These are phyloP conservation scores for Rhodotorula sp. DNA, from an alignment of 1,284 basidiomycete genomes.

Conservation along the genomic window DNA sequence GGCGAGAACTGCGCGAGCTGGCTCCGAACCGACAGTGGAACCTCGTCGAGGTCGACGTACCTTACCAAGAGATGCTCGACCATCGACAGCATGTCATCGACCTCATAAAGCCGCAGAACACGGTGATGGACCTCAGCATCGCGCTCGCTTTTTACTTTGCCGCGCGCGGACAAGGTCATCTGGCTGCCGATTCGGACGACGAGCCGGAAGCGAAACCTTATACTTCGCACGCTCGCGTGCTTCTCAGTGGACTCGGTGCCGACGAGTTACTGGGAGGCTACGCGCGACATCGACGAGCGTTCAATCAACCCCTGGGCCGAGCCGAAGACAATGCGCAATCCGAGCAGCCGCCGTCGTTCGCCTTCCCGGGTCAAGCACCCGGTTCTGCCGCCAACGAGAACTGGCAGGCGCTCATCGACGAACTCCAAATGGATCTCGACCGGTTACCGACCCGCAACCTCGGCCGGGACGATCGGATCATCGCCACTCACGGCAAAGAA, in stretches of 20 bases:
- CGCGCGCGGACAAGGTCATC: slow-evolving; percentile 68
- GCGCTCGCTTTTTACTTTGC: slow-evolving; percentile 92
- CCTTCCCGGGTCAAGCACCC: background rate
- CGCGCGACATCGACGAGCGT: slow-evolving; percentile 80
- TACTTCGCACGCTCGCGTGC: slow-evolving; percentile 71
- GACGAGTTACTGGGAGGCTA: slow-evolving; percentile 96
- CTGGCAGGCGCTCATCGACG: slow-evolving; percentile 78
- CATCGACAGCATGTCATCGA: slow-evolving; percentile 57
- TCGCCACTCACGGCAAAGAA: slow-evolving; percentile 85
- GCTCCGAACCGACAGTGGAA: slow-evolving; percentile 80
- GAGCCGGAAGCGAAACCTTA: slow-evolving; percentile 55
- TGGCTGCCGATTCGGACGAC: slow-evolving; percentile 43
- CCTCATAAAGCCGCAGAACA: slow-evolving; percentile 61
- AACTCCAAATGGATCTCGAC: slow-evolving; percentile 91
- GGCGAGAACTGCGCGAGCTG: slow-evolving; percentile 69
- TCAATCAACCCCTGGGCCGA: slow-evolving; percentile 42
- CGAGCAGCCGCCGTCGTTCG: background rate
- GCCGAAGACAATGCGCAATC: background rate
- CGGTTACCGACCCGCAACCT: slow-evolving; percentile 83
- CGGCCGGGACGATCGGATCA: slow-evolving; percentile 87
- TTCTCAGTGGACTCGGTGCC: slow-evolving; percentile 89
- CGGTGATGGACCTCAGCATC: slow-evolving; percentile 89
- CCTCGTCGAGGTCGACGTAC: slow-evolving; percentile 84
- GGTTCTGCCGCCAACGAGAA: background rate
- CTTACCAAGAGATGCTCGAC: slow-evolving; percentile 63